phyloP scores from a whole-genome alignment of 257 asterid species.

The Agastache rugosa region DNA sequence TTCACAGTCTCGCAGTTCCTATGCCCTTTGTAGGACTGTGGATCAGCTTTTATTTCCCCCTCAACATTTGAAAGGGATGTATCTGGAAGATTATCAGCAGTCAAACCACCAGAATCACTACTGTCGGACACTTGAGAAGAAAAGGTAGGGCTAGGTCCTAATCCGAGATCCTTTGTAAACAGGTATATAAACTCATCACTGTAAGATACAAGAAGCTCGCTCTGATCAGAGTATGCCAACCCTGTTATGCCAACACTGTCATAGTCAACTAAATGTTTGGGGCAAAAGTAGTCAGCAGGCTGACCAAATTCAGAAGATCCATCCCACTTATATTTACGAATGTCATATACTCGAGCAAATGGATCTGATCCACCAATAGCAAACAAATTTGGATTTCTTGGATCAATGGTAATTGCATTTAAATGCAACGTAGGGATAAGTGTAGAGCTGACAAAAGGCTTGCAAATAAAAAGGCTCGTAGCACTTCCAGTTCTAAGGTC shows the following conservation, averaged over 20 bases:
- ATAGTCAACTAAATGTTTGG: constrained; percentile 68
- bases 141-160: constrained; percentile 60
- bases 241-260: constrained; percentile 78
- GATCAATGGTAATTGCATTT: constrained; percentile 81
- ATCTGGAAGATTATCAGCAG: constrained; percentile 39
- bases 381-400: constrained; percentile 86
- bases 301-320: constrained; percentile 70
- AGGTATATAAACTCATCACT: constrained; percentile 77
- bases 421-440: constrained; percentile 44
- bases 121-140: constrained; percentile 44
- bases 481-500: constrained; percentile 81
- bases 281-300: constrained; percentile 78
- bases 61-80: constrained; percentile 42
- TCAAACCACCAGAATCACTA: constrained; percentile 47
- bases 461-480: constrained; percentile 72
- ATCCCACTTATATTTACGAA: constrained; percentile 75
- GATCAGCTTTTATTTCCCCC: constrained; percentile 46
- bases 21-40: constrained; percentile 87
- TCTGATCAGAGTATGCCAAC: constrained; percentile 87
- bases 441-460: constrained; percentile 39
- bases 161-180: constrained; percentile 72
- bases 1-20: constrained; percentile 76
- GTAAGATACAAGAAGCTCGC: constrained; percentile 93
- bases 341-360: constrained; percentile 82
- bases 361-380: constrained; percentile 88